Conservation (phyloP, 2,329 filamentous ascomycete genomes). For the Fusarium begoniae region DNA sequence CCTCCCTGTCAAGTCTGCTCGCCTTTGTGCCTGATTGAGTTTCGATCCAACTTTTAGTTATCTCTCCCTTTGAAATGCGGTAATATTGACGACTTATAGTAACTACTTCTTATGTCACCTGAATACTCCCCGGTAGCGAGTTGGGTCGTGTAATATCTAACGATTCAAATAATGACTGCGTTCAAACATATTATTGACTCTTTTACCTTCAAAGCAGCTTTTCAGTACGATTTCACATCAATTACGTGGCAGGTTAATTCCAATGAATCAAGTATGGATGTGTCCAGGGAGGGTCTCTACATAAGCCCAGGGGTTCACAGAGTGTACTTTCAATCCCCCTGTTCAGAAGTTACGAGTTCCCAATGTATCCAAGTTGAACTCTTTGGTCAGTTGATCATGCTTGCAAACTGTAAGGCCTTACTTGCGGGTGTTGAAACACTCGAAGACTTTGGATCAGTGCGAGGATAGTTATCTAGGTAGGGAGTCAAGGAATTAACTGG, state of each 20-base stretch:
- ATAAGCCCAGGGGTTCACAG: background rate
- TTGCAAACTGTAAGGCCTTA: background rate
- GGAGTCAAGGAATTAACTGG: background rate
- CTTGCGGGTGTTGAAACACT: background rate
- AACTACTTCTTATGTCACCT: background rate
- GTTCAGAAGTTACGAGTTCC: background rate
- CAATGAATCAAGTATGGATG: background rate
- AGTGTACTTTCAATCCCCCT: background rate
- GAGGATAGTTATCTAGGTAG: background rate
- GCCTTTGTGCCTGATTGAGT: background rate
- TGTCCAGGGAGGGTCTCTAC: background rate
- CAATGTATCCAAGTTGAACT: background rate
- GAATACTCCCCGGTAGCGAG: background rate
- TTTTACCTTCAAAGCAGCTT: background rate
- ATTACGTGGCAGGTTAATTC: background rate
- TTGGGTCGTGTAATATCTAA: background rate
- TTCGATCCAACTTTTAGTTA: background rate
- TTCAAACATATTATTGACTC: background rate
- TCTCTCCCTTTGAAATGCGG: background rate
- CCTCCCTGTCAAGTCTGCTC: background rate
- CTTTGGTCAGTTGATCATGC: background rate
- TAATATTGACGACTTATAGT: background rate
- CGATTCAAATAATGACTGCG: no score
- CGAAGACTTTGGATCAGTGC: background rate
- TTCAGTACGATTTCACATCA: background rate